Evolutionary conservation across 163 green algal species (phyloP).

Genomic region (Volvox carteri): DNA sequence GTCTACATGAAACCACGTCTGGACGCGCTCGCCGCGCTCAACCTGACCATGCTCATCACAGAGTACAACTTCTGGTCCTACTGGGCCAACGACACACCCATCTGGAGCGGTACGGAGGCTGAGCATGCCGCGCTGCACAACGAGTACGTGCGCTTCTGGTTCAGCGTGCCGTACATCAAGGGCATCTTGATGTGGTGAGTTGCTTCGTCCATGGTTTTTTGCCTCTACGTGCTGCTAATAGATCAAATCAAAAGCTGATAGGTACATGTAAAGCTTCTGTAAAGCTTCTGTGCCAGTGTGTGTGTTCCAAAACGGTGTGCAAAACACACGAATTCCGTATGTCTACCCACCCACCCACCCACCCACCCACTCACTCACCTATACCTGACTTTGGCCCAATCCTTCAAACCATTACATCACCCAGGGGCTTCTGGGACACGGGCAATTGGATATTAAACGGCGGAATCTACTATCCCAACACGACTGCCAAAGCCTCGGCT

Average conservation of each 20-base stretch:
- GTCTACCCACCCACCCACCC: neutral
- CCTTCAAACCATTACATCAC: neutral
- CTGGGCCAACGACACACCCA: neutral
- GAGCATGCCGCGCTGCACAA: constrained; percentile 26
- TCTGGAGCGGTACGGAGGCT: constrained; percentile 4
- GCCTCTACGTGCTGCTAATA: neutral
- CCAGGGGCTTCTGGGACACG: constrained; percentile 32
- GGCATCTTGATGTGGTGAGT: constrained; percentile 26
- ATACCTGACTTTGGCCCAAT: neutral
- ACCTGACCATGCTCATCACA: constrained; percentile 26
- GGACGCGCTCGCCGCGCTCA: neutral
- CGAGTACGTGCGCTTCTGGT: constrained; percentile 28
- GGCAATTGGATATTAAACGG: constrained; percentile 14
- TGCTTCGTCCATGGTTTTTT: neutral
- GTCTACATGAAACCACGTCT: constrained; percentile 14
- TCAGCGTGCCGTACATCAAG: constrained; percentile 33
- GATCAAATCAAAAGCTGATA: neutral
- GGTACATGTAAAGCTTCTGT: neutral
- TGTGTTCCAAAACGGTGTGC: too few species aligned
- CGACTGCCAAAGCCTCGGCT: constrained; percentile 12
- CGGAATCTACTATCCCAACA: constrained; percentile 17
- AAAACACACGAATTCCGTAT: too few species aligned
- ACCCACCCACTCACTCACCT: neutral
- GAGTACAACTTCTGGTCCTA: constrained; percentile 33
- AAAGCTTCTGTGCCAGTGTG: neutral